These are phyloP conservation scores for Asterochloris sp. DNA, from an alignment of 139 green algal genomes.

Conservation along the genomic window DNA sequence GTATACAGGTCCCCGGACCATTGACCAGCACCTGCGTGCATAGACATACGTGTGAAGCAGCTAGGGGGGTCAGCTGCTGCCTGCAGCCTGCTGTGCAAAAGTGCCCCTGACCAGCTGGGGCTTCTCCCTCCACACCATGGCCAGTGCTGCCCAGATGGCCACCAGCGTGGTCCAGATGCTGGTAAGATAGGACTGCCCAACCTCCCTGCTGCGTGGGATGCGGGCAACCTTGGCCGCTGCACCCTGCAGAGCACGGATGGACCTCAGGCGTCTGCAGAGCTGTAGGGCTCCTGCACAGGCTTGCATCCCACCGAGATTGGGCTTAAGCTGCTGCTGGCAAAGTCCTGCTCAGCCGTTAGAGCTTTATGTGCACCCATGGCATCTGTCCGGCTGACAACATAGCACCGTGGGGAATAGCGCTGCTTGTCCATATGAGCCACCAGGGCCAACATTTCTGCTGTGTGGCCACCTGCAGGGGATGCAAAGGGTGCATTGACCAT, in stretches of 20 bases:
- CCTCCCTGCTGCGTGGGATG: conserved; percentile 81
- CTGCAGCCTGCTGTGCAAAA: too few species aligned
- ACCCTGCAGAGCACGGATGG: not conserved
- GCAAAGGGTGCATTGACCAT: not conserved
- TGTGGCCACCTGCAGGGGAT: conserved; percentile 76
- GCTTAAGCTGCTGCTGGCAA: not conserved
- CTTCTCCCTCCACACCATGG: conserved; percentile 26
- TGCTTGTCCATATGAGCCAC: conserved; percentile 48
- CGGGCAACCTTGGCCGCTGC: not conserved
- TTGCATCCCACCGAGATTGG: not conserved
- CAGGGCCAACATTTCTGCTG: conserved; percentile 86
- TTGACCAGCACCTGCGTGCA: conserved; percentile 70
- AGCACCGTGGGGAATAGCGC: conserved; percentile 60
- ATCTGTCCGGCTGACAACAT: conserved; percentile 75
- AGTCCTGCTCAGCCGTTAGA: not conserved
- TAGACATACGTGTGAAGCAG: too few species aligned
- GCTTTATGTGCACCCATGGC: conserved; percentile 59
- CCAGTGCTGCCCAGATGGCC: conserved; percentile 38
- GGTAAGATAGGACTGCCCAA: conserved; percentile 78
- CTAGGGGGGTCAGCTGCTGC: too few species aligned
- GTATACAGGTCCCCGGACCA: conserved; percentile 86
- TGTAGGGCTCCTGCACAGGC: not conserved
- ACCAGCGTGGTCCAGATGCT: conserved; percentile 65
- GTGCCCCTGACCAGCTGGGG: conserved; percentile 50
- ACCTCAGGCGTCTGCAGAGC: not conserved